These are phyloP conservation scores for Phytophthora pisi DNA, from an alignment of 352 stramenopile species.

Conservation along the genomic window DNA sequence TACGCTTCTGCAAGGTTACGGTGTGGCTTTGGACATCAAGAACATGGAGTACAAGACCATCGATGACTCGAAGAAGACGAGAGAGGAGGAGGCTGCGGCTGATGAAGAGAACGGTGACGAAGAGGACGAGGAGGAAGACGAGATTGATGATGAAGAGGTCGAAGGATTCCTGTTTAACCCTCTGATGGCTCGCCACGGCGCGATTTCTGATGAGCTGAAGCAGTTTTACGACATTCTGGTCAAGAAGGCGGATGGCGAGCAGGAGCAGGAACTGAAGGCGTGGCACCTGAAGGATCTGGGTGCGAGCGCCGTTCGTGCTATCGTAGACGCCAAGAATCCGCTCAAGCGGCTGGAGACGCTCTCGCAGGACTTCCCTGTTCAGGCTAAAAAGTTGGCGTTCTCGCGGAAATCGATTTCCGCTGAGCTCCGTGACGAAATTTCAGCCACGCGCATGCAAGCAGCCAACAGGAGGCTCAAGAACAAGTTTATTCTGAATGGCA, in stretches of 20 bases:
- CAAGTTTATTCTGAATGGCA: constrained; percentile 90
- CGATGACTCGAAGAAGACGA: constrained; percentile 85
- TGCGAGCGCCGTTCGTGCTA: constrained; percentile 73
- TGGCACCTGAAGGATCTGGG: constrained; percentile 92
- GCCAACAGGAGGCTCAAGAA: constrained; percentile 48
- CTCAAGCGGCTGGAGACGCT: constrained; percentile 81
- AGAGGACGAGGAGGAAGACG: constrained; percentile 37
- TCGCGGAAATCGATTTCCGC: constrained; percentile 59
- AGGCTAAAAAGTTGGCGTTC: constrained; percentile 78
- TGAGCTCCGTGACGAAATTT: constrained; percentile 54
- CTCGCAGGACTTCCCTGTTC: constrained; percentile 90
- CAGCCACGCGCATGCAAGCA: constrained; percentile 41
- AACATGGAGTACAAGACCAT: constrained; percentile 98
- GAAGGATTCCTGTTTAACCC: constrained; percentile 70
- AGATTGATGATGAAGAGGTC: constrained; percentile 65
- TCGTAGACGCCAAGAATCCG: constrained; percentile 77
- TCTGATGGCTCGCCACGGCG: constrained; percentile 45
- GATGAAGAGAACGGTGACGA: constrained; percentile 44
- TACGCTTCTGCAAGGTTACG: constrained; percentile 92
- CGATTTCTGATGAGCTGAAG: constrained; percentile 57
- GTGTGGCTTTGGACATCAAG: constrained; percentile 94
- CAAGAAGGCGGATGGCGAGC: constrained; percentile 48
- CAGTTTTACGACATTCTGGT: constrained; percentile 59
- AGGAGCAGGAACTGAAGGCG: constrained; percentile 64
- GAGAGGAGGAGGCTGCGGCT: constrained; percentile 41